Evolutionary conservation across 768 basidiomycete species (phyloP), one percentile per base, ranked within the genome.

Genomic region (Kwoniella botswanensis): DNA sequence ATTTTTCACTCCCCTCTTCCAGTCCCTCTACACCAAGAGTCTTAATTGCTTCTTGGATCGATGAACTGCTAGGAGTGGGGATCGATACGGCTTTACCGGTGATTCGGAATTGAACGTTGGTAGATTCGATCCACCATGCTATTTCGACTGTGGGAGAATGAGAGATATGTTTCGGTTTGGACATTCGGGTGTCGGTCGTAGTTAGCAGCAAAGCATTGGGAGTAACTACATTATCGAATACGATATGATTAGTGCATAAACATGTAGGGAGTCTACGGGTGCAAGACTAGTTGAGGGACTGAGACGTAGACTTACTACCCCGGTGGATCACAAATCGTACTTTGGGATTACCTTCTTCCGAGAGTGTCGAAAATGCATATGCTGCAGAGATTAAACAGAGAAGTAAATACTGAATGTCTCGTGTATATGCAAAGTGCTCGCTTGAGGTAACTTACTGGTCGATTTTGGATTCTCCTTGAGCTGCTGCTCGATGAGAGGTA

Each of bases 171-270:
- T 56, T 44, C 26, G 78, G 70, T 64, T 83, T 83, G n/a, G 65
- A 64, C 82, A 81, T 82, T 15, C 82, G 73, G 2, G 74, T 80
- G 73, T 83, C 82, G 66, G 82, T 81, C 4, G 82, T 82, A 11
- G 74, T 74, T 24, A 82, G 41, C 55, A 83, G 72, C 17, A 79
- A 46, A 52, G 58, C 61, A 10, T 68, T 66, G 18, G 79, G 75
- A 5, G 82, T 77, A 15, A 83, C 79, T 80, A 63, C 22, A 13
- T 6, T 29, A 56, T 13, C 15, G 41, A 44, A n/a, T 67, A 21
- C 53, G 41, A 53, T 4, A 15, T 42, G 10, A 2, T 24, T 13
- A 58, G 11, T 3, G 26, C 6, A 26, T 15, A 21, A 13, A 24
- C 21, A 29, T 46, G 6, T 41, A 29, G 29, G 29, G 29, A 29